These are phyloP conservation scores for Linnemannia exigua DNA, from an alignment of 192 early-diverging fungal species.

Conservation along the genomic window DNA sequence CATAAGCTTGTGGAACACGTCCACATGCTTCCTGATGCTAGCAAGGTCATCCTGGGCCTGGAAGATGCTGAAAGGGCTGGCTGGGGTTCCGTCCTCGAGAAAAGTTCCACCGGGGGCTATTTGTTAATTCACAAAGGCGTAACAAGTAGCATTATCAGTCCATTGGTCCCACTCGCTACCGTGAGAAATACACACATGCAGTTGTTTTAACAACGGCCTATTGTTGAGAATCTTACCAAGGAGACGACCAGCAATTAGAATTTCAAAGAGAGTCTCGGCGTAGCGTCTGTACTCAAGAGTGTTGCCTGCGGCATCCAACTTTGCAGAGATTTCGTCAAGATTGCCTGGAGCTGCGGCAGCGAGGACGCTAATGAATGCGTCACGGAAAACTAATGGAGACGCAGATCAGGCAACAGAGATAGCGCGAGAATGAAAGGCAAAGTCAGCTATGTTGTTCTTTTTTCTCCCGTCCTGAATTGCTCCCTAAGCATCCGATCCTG, in stretches of 20 bases:
- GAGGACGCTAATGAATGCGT: slow-evolving; percentile 68
- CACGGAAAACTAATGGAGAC: slow-evolving; percentile 65
- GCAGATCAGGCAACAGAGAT: slow-evolving; percentile 11
- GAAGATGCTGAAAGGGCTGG: slow-evolving; percentile 89
- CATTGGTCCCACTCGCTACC: not conserved
- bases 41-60: slow-evolving; percentile 75
- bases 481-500: not conserved
- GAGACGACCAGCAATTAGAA: slow-evolving; percentile 92
- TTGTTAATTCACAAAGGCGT: not conserved
- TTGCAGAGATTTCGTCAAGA: slow-evolving; percentile 79
- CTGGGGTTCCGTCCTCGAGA: slow-evolving; percentile 81
- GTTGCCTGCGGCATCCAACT: slow-evolving; percentile 86
- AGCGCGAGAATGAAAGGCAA: not conserved
- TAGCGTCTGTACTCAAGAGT: slow-evolving; percentile 96
- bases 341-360: slow-evolving; percentile 65
- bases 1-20: slow-evolving; percentile 91
- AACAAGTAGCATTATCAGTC: not conserved
- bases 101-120: slow-evolving; percentile 84
- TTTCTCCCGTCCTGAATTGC: not conserved
- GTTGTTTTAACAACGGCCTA: not conserved
- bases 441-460: not conserved
- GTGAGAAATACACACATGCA: not conserved
- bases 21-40: slow-evolving; percentile 81
- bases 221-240: slow-evolving; percentile 68
- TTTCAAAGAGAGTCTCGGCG: slow-evolving; percentile 95